Evolutionary conservation across 495 filamentous ascomycete genomes (phyloP).

Genomic region (Aspergillus avenaceus): DNA sequence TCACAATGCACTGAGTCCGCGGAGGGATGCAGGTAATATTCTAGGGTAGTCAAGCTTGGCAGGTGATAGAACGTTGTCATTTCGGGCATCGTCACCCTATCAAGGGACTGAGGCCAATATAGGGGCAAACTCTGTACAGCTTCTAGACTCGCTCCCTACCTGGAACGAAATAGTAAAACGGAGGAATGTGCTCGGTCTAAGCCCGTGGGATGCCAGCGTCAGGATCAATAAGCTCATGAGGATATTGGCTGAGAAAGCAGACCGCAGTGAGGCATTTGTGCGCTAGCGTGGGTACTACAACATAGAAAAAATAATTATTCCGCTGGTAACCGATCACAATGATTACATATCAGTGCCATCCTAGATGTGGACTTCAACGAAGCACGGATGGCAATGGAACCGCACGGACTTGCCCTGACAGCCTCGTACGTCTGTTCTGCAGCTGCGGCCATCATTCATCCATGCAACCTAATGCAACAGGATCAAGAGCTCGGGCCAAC

Average conservation of each 20-base stretch:
- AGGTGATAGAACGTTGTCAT: background rate
- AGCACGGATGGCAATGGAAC: background rate
- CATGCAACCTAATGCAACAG: background rate
- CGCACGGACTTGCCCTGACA: slow-evolving; percentile 14
- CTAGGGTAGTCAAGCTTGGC: background rate
- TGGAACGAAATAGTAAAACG: no score
- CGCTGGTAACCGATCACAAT: no score
- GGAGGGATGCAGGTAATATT: background rate
- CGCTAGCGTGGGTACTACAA: background rate
- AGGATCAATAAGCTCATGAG: background rate
- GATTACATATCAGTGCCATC: no score
- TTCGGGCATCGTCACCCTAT: no score
- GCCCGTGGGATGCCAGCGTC: background rate
- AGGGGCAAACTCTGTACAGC: background rate
- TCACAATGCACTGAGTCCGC: no score
- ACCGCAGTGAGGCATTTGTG: background rate
- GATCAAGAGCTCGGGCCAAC: background rate
- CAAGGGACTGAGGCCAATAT: background rate
- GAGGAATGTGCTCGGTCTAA: background rate
- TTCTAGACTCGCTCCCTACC: no score
- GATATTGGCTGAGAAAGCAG: background rate
- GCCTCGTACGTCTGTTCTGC: background rate
- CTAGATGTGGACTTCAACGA: no score
- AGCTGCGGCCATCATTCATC: background rate
- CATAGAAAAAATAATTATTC: no score